Evolutionary conservation across 1,139 yeast species (phyloP).

Genomic region (Blastobotrys buckinghamii): DNA sequence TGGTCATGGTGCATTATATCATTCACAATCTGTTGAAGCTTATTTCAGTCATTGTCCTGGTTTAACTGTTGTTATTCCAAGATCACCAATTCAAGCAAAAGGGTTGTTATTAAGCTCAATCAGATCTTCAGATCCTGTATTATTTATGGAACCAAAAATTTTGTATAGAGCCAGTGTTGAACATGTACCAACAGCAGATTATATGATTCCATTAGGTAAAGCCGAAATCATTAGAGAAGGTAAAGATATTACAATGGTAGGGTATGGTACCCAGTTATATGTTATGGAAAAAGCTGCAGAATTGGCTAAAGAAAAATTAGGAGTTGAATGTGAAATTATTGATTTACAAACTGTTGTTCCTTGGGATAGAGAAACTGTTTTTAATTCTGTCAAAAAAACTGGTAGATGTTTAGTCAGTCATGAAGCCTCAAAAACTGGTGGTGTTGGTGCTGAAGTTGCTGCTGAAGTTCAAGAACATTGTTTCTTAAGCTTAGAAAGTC

Average conservation of each 20-base stretch:
- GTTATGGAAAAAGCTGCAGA: conserved; percentile 30
- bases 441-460: conserved; percentile 34
- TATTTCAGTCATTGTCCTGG: conserved; percentile 35
- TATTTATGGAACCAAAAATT: conserved; percentile 36
- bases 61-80: conserved; percentile 33
- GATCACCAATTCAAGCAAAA: conserved; percentile 35
- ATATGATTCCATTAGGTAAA: conserved; percentile 30
- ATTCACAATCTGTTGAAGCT: conserved; percentile 35
- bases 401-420: conserved; percentile 33
- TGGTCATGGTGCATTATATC: conserved; percentile 37
- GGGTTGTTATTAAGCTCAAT: conserved; percentile 32
- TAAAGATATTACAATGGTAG: conserved; percentile 30
- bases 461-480: conserved; percentile 33
- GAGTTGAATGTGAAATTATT: conserved; percentile 32
- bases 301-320: conserved; percentile 28
- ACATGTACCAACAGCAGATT: conserved; percentile 33
- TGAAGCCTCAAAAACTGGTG: conserved; percentile 32
- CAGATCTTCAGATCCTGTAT: conserved; percentile 31
- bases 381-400: conserved; percentile 31
- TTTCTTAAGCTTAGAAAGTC: conserved; percentile 33
- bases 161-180: conserved; percentile 33
- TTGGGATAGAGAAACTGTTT: conserved; percentile 35
- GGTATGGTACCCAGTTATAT: conserved; percentile 35
- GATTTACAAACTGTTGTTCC: conserved; percentile 34
- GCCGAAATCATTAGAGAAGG: conserved; percentile 32